Conservation (phyloP, 202 grass and related monocot species). For the Panicum virgatum region DNA sequence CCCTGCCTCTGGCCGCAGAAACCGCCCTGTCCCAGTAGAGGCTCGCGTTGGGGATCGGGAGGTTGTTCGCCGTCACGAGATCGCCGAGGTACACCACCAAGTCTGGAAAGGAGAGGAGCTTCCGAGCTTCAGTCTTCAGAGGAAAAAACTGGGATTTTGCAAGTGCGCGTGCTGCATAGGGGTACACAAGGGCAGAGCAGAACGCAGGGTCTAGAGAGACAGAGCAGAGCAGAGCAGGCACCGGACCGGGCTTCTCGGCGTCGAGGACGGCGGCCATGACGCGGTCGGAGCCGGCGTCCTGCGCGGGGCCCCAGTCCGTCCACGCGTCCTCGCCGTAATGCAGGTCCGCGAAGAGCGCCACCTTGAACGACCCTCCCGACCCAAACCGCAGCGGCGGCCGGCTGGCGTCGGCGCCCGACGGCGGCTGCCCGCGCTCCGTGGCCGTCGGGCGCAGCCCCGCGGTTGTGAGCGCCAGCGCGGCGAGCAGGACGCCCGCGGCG, state of each 20-base stretch:
- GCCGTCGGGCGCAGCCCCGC: neutral
- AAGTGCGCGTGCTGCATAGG: neutral
- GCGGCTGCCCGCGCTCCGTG: neutral
- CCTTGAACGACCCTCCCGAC: constrained; percentile 54
- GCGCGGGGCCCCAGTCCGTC: constrained; percentile 81
- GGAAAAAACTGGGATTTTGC: neutral
- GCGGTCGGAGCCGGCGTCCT: constrained; percentile 69
- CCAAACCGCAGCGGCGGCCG: constrained; percentile 49
- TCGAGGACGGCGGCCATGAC: constrained; percentile 85
- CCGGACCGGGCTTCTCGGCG: constrained; percentile 67
- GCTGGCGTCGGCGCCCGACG: neutral
- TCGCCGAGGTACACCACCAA: constrained; percentile 95
- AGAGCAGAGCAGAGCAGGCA: too few relatives aligned
- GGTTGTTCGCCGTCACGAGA: constrained; percentile 88
- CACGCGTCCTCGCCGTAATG: constrained; percentile 95
- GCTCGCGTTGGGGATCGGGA: constrained; percentile 73
- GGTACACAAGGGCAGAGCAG: too few relatives aligned
- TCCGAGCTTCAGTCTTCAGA: constrained; percentile 26
- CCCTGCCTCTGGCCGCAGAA: constrained; percentile 51
- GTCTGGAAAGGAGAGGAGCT: constrained; percentile 35
- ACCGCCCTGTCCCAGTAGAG: constrained; percentile 76
- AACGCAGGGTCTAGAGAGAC: too few relatives aligned
- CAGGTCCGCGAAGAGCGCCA: constrained; percentile 83
- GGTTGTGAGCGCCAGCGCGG: neutral
- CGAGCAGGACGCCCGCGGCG: neutral